Evolutionary conservation across 176 grass and related monocot species (phyloP), one percentile per base, ranked within the genome.

Genomic region (Aegilops tauschii): DNA sequence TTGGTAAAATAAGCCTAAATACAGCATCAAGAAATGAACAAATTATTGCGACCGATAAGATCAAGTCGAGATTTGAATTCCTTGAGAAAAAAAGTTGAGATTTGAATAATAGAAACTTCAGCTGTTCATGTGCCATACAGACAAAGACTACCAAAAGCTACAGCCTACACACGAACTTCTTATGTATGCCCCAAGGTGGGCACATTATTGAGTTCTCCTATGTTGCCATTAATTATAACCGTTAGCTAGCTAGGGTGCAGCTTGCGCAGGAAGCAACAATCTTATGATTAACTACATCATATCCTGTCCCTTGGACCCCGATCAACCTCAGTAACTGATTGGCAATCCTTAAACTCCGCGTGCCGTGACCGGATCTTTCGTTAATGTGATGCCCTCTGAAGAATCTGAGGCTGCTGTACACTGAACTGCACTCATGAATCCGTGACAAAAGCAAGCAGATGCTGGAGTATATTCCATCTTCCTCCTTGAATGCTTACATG

Each of bases 361-460:
- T 44, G n/a, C 49, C 61, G 65, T 6, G 54, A 37, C 20, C 56
- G 56, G 44, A 70, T 69, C 59, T 35, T 69, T 79, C n/a, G 35
- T 61, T 74, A 27, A 47, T 74, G 44, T 6, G 59, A 50, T 20
- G 14, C 45, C 42, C 16, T 11, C 32, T 47, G 25, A 42, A 71
- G 76, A 47, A 59, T 61, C 65, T 80, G 49, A 58, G 5, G 28
- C 27, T 71, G 36, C 23, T 32, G 34, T 21, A 28, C 20, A 2
- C 13, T 30, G 34, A 21, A 59, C 63, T 18, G 18, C 44, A 59
- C 45, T 61, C 64, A 65, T 86, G 64, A 16, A 10, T n/a, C 47
- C 20, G 13, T n/a, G 73, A 67, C 73, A 77, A 54, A 82, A 50
- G n/a, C 44, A 85, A 68, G 73, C 73, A 68, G 30, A 78, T 68